phyloP scores from a whole-genome alignment of 2,329 filamentous ascomycete species.

The Talaromyces pinophilus region DNA sequence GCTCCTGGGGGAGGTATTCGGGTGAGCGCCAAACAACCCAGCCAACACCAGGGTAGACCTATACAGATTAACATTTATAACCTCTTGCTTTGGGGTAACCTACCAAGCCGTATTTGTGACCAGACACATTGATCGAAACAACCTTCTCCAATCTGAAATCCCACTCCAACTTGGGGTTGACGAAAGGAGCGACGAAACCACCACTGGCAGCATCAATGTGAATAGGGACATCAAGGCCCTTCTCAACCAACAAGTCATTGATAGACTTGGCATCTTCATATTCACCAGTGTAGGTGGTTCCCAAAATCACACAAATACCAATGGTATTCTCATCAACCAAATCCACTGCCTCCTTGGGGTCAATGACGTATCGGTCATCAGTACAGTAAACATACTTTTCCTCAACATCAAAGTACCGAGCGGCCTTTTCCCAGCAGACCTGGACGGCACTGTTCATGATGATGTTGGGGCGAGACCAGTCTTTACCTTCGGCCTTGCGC shows the following conservation, averaged over 20 bases:
- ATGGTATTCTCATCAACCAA: slow-evolving; percentile 73
- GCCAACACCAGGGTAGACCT: slow-evolving; percentile 85
- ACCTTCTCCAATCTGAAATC: slow-evolving; percentile 89
- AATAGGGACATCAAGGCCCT: slow-evolving; percentile 76
- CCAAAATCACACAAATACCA: slow-evolving; percentile 87
- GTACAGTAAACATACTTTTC: slow-evolving; percentile 75
- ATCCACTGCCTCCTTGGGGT: slow-evolving; percentile 62
- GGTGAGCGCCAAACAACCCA: slow-evolving; percentile 89
- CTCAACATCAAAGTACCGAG: slow-evolving; percentile 88
- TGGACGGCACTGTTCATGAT: slow-evolving; percentile 96
- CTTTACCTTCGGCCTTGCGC: slow-evolving; percentile 78
- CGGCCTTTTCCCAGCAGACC: slow-evolving; percentile 95
- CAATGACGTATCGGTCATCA: slow-evolving; percentile 62
- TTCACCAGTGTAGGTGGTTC: slow-evolving; percentile 92
- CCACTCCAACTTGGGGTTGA: slow-evolving; percentile 80
- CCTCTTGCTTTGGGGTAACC: not conserved
- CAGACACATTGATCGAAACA: slow-evolving; percentile 90
- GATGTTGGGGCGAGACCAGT: slow-evolving; percentile 79
- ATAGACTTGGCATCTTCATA: slow-evolving; percentile 92
- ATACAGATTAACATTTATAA: not conserved
- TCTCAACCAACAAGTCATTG: slow-evolving; percentile 80
- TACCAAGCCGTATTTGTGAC: slow-evolving; percentile 77
- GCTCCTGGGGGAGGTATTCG: slow-evolving; percentile 81
- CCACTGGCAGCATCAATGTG: slow-evolving; percentile 92
- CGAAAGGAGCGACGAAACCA: slow-evolving; percentile 91